Evolutionary conservation across 1,139 yeast genomes (phyloP).

Genomic region (Chernovozyma sophiae-reginae): DNA sequence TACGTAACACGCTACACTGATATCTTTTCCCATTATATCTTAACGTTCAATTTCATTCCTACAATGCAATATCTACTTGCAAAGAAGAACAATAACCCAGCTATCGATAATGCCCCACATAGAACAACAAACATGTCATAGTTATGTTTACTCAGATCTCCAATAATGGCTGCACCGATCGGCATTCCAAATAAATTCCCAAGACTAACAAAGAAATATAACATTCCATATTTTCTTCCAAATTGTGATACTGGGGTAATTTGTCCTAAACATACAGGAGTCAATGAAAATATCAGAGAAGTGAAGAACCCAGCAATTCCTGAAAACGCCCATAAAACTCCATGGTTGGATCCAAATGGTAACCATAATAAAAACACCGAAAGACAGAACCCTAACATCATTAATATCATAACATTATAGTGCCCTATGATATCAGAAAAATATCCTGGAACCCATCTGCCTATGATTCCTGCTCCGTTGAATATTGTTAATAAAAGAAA

Average conservation of each 20-base stretch:
- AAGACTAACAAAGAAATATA: constrained; percentile 38
- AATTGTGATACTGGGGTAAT: constrained; percentile 46
- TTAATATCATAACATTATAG: constrained; percentile 48
- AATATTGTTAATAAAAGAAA: constrained; percentile 50
- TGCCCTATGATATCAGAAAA: constrained; percentile 55
- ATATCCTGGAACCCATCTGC: constrained; percentile 54
- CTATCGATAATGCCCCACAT: constrained; percentile 18
- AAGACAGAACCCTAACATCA: constrained; percentile 39
- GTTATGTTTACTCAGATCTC: constrained; percentile 22
- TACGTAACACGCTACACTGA: no score
- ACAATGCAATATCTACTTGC: constrained; percentile 19
- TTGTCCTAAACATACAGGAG: constrained; percentile 50
- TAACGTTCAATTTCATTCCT: constrained; percentile 19
- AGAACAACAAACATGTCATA: constrained; percentile 24
- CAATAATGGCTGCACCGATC: constrained; percentile 47
- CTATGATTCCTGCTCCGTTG: constrained; percentile 58
- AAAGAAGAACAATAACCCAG: constrained; percentile 19
- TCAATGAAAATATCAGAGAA: constrained; percentile 44
- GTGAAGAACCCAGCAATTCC: constrained; percentile 50
- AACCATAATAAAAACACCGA: constrained; percentile 46
- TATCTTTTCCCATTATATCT: no score
- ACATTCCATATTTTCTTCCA: constrained; percentile 45
- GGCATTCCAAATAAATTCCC: constrained; percentile 48
- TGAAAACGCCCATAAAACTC: constrained; percentile 43
- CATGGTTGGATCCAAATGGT: constrained; percentile 46